phyloP scores from a whole-genome alignment of 208 protist species.

The Phytomonas serpens region DNA sequence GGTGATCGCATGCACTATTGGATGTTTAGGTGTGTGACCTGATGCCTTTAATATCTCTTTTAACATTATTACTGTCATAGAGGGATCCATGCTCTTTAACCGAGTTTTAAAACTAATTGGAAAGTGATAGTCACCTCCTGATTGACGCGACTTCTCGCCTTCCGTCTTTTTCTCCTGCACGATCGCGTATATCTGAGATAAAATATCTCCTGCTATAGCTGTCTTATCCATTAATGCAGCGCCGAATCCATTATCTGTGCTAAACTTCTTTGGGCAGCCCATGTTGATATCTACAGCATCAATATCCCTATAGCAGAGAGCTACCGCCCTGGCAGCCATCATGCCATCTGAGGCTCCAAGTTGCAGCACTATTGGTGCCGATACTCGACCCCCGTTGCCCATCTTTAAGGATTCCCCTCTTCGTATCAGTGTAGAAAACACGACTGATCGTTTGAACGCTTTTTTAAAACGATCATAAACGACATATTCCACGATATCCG shows the following conservation, averaged over 20 bases:
- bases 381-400: background rate
- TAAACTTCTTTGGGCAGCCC: constrained; percentile 98
- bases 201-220: constrained; percentile 48
- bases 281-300: constrained; percentile 98
- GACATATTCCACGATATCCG: constrained; percentile 80
- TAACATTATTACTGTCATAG: constrained; percentile 64
- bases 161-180: background rate
- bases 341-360: constrained; percentile 80
- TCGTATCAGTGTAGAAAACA: constrained; percentile 22
- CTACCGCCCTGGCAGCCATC: constrained; percentile 75
- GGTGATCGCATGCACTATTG: constrained; percentile 71
- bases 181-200: constrained; percentile 49
- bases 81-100: constrained; percentile 27
- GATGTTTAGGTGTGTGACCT: constrained; percentile 20
- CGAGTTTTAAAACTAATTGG: constrained; percentile 79
- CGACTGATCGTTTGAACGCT: constrained; percentile 56
- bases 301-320: constrained; percentile 86
- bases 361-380: constrained; percentile 85
- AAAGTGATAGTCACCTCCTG: constrained; percentile 4
- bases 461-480: constrained; percentile 71
- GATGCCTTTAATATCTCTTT: constrained; percentile 37
- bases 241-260: constrained; percentile 95
- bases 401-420: background rate
- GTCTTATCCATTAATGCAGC: constrained; percentile 86
- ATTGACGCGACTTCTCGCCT: constrained; percentile 10